These are phyloP conservation scores for Colletotrichum tamarilloi DNA, from an alignment of 2,329 filamentous ascomycete genomes.

Conservation along the genomic window DNA sequence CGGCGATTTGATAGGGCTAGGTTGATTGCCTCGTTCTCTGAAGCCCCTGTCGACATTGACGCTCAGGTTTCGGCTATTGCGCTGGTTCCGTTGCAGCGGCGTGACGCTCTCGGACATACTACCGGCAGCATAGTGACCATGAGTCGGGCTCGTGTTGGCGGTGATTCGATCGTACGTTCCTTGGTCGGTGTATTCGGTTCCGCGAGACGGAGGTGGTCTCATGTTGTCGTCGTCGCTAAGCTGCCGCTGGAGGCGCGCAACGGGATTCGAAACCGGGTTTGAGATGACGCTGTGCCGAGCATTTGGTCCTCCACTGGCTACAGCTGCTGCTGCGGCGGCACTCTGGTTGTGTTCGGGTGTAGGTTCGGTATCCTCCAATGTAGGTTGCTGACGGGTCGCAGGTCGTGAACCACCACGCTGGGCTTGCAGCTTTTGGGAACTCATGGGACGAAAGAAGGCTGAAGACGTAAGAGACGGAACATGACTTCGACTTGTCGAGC, in stretches of 20 bases:
- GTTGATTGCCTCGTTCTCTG: slow-evolving; percentile 61
- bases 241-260: slow-evolving; percentile 47
- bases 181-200: slow-evolving; percentile 83
- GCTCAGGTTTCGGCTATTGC: slow-evolving; percentile 57
- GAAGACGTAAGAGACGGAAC: slow-evolving; percentile 89
- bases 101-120: slow-evolving; percentile 82
- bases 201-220: slow-evolving; percentile 76
- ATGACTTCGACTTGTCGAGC: slow-evolving; percentile 83
- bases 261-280: slow-evolving; percentile 56
- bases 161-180: slow-evolving; percentile 77
- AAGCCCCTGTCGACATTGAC: slow-evolving; percentile 71
- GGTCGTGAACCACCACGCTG: slow-evolving; percentile 76
- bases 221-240: slow-evolving; percentile 59
- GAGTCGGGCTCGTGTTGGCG: slow-evolving; percentile 78
- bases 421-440: slow-evolving; percentile 91
- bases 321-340: slow-evolving; percentile 43
- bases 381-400: slow-evolving; percentile 43
- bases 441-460: slow-evolving; percentile 97
- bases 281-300: slow-evolving; percentile 66
- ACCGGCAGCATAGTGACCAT: slow-evolving; percentile 64
- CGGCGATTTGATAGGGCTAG: slow-evolving; percentile 76
- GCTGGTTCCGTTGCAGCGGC: slow-evolving; percentile 69
- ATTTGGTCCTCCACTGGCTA: slow-evolving; percentile 51
- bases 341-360: slow-evolving; percentile 52
- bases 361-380: slow-evolving; percentile 40